phyloP scores from a whole-genome alignment of 139 green algal species.

The Micromonas pusilla region DNA sequence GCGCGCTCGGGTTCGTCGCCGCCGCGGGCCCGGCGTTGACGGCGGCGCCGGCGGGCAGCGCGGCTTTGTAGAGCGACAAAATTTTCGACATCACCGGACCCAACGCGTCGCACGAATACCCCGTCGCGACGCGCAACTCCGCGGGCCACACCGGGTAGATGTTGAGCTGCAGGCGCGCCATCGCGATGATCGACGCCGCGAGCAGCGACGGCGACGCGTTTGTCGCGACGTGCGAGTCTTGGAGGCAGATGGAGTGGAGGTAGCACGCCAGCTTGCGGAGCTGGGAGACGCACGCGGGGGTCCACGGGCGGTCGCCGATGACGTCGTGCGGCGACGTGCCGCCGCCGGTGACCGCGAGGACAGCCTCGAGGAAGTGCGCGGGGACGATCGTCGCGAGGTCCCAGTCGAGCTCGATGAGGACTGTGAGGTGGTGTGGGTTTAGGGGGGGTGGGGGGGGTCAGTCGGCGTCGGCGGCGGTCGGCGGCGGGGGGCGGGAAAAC shows the following conservation, averaged over 20 bases:
- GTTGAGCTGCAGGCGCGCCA: background rate
- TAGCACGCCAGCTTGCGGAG: background rate
- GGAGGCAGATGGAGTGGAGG: constrained; percentile 6
- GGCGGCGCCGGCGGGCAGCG: background rate
- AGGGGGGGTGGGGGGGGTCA: background rate
- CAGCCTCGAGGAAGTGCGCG: constrained; percentile 21
- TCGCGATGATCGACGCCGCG: constrained; percentile 11
- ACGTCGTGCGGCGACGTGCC: background rate
- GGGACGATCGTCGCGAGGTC: background rate
- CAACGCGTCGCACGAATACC: background rate
- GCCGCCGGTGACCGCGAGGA: constrained; percentile 17
- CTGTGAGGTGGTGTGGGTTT: background rate
- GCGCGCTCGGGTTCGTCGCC: background rate
- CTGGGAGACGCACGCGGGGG: background rate
- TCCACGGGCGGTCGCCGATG: background rate
- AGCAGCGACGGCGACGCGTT: background rate
- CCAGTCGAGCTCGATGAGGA: constrained; percentile 24
- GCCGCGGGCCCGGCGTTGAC: background rate
- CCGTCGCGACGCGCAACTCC: background rate
- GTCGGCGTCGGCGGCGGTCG: background rate
- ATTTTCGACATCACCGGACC: constrained; percentile 8
- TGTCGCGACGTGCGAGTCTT: background rate
- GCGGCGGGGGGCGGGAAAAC: too few species aligned
- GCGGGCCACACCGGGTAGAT: constrained; percentile 9
- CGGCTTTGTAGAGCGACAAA: background rate